Percentiles rank a stretch among this genome's conserved stretches.
phyloP scores from a whole-genome alignment of 140 eudicot species.

The Anethum foeniculum region DNA sequence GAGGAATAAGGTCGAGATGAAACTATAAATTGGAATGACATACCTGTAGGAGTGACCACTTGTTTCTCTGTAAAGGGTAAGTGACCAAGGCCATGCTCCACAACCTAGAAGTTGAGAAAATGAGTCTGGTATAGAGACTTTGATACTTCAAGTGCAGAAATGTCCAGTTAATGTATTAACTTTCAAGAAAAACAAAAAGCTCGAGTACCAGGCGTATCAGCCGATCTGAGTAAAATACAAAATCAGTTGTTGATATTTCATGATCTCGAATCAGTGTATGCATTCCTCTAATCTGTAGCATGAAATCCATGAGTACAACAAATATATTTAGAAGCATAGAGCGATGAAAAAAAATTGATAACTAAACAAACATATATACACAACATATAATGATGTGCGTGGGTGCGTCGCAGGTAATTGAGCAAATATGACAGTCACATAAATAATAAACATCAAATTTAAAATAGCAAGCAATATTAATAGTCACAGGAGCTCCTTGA shows the following conservation, averaged over 20 bases:
- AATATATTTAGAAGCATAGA: neutral
- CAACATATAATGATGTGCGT: neutral
- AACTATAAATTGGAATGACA: neutral
- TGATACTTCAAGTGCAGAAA: neutral
- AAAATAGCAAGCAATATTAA: neutral
- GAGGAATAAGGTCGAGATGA: too few relatives aligned
- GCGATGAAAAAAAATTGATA: neutral
- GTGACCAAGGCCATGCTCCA: slow-evolving; percentile 99
- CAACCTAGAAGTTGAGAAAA: slow-evolving; percentile 57
- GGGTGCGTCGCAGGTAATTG: neutral
- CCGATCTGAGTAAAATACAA: slow-evolving; percentile 90
- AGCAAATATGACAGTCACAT: neutral
- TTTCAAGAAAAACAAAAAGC: slow-evolving; percentile 3
- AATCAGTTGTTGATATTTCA: slow-evolving; percentile 91
- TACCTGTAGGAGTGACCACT: slow-evolving; percentile 92
- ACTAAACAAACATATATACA: neutral
- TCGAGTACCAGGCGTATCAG: slow-evolving; percentile 73
- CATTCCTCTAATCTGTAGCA: slow-evolving; percentile 94
- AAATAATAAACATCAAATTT: neutral
- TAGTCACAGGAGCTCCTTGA: neutral
- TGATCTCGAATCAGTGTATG: slow-evolving; percentile 88
- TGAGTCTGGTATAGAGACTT: neutral
- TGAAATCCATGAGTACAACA: neutral
- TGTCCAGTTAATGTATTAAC: neutral
- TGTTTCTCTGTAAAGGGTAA: slow-evolving; percentile 94